Evolutionary conservation across 2,329 filamentous ascomycete genomes (phyloP).

Genomic region (Sporothrix mexicana): DNA sequence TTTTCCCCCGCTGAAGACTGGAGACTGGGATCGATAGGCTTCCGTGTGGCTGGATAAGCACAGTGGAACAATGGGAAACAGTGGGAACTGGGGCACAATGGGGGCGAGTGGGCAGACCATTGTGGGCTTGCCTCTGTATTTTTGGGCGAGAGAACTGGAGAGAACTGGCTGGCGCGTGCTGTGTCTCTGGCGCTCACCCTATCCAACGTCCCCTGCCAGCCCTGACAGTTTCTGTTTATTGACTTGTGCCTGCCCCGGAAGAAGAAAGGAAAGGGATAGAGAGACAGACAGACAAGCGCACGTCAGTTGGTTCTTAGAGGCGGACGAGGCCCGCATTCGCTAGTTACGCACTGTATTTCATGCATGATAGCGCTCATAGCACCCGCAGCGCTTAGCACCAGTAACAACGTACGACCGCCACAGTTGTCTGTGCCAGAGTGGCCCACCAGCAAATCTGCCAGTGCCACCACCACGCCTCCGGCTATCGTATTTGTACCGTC

Average conservation of each 20-base stretch:
- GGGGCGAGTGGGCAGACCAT: background rate
- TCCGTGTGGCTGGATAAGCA: slow-evolving; percentile 18
- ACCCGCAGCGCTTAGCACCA: background rate
- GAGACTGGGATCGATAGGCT: background rate
- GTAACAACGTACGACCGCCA: background rate
- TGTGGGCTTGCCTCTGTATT: background rate
- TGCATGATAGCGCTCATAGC: background rate
- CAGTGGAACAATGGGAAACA: background rate
- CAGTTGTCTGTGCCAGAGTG: background rate
- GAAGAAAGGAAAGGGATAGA: background rate
- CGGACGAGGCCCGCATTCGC: background rate
- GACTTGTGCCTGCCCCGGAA: background rate
- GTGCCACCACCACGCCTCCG: background rate
- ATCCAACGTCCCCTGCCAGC: background rate
- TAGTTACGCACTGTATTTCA: slow-evolving; percentile 14
- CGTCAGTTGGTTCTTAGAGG: background rate
- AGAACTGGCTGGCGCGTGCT: background rate
- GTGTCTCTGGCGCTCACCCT: slow-evolving; percentile 14
- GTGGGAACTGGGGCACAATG: background rate
- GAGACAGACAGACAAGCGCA: background rate
- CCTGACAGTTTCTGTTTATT: background rate
- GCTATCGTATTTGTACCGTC: background rate
- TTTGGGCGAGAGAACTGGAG: background rate
- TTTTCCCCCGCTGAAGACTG: background rate
- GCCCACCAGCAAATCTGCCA: too few relatives aligned